A percentile compares a stretch with the other conserved stretches of the same genome.
Conservation (phyloP, 257 asterid genomes). For the Nicotiana sylvestris region DNA sequence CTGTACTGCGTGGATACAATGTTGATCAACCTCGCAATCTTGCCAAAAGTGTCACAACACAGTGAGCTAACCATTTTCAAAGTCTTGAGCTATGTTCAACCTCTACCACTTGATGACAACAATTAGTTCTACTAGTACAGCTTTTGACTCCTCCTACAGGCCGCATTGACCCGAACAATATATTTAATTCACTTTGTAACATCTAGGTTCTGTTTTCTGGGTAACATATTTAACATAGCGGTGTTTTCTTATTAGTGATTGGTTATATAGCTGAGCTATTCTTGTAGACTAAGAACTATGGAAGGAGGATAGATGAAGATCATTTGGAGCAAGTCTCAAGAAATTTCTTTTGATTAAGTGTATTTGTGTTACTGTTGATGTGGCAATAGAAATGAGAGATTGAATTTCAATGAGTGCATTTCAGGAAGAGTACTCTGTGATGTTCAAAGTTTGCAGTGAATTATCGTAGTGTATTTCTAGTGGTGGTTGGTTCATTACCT, state of each 20-base stretch:
- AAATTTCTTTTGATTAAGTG: not conserved
- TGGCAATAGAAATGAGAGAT: not conserved
- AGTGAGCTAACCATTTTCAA: constrained; percentile 30
- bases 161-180: not conserved
- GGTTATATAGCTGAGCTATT: not conserved
- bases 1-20: constrained; percentile 86
- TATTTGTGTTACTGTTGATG: not conserved
- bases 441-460: not conserved
- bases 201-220: not conserved
- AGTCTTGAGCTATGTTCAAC: not conserved
- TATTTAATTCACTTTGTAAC: not conserved
- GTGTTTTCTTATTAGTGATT: not conserved
- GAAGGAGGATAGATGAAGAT: not conserved
- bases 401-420: not conserved
- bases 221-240: not conserved
- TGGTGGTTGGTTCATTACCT: no score
- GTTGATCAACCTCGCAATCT: constrained; percentile 99
- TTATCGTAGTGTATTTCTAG: not conserved
- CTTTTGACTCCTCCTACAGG: not conserved
- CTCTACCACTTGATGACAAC: not conserved
- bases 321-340: not conserved
- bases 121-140: not conserved
- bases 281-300: not conserved
- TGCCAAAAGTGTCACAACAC: constrained; percentile 96
- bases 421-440: not conserved